Percentiles rank a stretch among this genome's conserved stretches.
phyloP scores from a whole-genome alignment of 2,329 filamentous ascomycete species.

The Thelonectria olida region DNA sequence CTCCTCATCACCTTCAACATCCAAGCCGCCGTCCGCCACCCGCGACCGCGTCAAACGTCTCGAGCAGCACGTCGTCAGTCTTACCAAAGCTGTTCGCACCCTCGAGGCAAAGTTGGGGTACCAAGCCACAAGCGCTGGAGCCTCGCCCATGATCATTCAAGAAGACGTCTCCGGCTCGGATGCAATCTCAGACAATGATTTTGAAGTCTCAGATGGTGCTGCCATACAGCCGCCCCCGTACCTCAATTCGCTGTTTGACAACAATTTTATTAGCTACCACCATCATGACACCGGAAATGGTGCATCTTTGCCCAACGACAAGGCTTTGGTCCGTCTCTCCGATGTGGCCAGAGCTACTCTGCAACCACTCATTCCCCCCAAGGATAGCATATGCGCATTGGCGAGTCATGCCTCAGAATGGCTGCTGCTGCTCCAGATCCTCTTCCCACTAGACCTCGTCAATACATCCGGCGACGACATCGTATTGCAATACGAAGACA shows the following conservation, averaged over 20 bases:
- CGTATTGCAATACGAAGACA: neutral
- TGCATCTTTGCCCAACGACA: neutral
- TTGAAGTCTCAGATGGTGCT: neutral
- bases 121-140: no score
- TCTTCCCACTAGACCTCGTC: neutral
- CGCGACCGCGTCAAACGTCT: neutral
- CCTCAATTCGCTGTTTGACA: slow-evolving; percentile 1
- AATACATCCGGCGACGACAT: neutral
- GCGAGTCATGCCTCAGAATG: neutral
- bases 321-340: neutral
- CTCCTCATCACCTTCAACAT: neutral
- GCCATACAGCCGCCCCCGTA: neutral
- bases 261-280: neutral
- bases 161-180: neutral
- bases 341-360: neutral
- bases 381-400: neutral
- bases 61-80: neutral
- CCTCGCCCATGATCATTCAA: neutral
- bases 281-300: neutral
- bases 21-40: neutral
- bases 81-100: neutral
- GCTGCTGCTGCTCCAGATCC: neutral
- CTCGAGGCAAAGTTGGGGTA: neutral
- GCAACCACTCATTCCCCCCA: neutral
- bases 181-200: neutral